Evolutionary conservation across 2,329 filamentous ascomycete genomes (phyloP).

Genomic region (Coniochaeta prunicola): DNA sequence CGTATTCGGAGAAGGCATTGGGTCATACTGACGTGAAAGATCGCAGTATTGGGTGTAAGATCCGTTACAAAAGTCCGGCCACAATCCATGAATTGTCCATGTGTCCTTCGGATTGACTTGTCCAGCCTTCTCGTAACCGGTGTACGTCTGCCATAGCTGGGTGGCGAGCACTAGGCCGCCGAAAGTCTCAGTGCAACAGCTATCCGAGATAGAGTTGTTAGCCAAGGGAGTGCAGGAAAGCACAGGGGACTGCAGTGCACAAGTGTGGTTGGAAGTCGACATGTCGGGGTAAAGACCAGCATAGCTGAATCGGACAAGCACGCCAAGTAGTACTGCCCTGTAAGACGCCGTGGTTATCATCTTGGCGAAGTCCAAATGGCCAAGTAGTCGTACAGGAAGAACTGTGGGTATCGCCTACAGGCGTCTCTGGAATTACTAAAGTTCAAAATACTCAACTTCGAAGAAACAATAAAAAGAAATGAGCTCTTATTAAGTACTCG

Average conservation of each 20-base stretch:
- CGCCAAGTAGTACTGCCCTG: too few relatives aligned
- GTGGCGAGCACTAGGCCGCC: slow-evolving; percentile 54
- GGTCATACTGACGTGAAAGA: slow-evolving; percentile 56
- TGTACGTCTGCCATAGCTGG: slow-evolving; percentile 60
- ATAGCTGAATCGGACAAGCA: not conserved
- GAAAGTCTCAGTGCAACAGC: slow-evolving; percentile 59
- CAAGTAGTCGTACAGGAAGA: too few relatives aligned
- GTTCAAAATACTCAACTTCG: too few relatives aligned
- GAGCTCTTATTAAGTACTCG: too few relatives aligned
- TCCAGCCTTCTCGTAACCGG: slow-evolving; percentile 48
- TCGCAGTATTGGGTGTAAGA: slow-evolving; percentile 64
- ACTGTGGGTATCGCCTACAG: too few relatives aligned
- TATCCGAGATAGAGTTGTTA: slow-evolving; percentile 41
- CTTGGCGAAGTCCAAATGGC: not conserved
- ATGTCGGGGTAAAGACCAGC: not conserved
- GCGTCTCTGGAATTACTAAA: too few relatives aligned
- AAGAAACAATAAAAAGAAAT: too few relatives aligned
- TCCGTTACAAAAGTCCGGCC: slow-evolving; percentile 46
- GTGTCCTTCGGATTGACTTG: slow-evolving; percentile 49
- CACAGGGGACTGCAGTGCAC: slow-evolving; percentile 12
- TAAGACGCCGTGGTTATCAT: not conserved
- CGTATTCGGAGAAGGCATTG: slow-evolving; percentile 53
- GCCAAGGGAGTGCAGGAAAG: slow-evolving; percentile 43
- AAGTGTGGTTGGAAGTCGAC: not conserved
- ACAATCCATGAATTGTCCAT: slow-evolving; percentile 56